Conservation (phyloP, 2,329 filamentous ascomycete species). For the Dactylella cylindrospora region DNA sequence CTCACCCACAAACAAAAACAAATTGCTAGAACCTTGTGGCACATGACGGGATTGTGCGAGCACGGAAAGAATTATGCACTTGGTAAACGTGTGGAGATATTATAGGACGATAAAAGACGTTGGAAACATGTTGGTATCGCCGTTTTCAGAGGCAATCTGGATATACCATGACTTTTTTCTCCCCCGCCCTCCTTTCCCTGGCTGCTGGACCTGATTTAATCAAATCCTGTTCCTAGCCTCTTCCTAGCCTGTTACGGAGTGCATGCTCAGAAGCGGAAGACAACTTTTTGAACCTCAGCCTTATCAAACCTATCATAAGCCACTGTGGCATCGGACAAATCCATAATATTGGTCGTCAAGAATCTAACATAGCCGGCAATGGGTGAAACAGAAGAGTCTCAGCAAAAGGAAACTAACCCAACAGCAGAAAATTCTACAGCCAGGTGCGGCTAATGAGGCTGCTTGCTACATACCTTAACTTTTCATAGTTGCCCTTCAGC, state of each 20-base stretch:
- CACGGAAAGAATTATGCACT: slow-evolving; percentile 12
- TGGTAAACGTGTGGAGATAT: slow-evolving; percentile 15
- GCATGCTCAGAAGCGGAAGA: slow-evolving; percentile 52
- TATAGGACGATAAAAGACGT: slow-evolving; percentile 11
- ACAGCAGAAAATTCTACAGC: background rate
- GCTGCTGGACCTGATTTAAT: too few species aligned
- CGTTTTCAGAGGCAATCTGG: slow-evolving; percentile 28
- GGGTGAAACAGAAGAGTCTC: slow-evolving; percentile 11
- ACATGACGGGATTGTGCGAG: slow-evolving; percentile 17
- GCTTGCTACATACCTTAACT: slow-evolving; percentile 59
- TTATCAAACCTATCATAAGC: slow-evolving; percentile 59
- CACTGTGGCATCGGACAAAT: slow-evolving; percentile 57
- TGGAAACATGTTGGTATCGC: slow-evolving; percentile 35
- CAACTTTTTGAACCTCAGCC: slow-evolving; percentile 59
- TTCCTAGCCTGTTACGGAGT: too few species aligned
- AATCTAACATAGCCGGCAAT: slow-evolving; percentile 52
- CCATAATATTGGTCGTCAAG: slow-evolving; percentile 60
- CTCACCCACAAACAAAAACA: slow-evolving; percentile 10
- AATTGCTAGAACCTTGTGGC: slow-evolving; percentile 4
- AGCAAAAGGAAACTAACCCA: background rate
- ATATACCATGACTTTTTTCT: too few species aligned
- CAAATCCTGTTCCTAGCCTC: too few species aligned
- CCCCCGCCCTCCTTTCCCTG: too few species aligned
- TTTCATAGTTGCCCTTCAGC: slow-evolving; percentile 66
- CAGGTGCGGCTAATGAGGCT: background rate